Conservation (phyloP, 2,329 filamentous ascomycete genomes). For the Botrytis squamosa region DNA sequence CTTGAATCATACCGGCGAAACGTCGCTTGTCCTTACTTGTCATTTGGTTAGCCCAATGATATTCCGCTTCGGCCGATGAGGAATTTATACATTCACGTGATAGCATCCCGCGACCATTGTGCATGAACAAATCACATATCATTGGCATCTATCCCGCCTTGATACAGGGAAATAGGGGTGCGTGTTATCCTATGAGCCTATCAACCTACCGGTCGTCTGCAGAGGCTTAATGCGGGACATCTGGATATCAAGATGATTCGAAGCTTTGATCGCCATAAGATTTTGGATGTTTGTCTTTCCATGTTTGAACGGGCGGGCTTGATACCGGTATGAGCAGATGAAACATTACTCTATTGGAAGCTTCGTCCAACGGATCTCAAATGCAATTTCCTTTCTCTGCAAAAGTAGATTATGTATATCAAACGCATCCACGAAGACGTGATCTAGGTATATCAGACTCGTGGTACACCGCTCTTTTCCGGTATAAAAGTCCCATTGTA, state of each 20-base stretch:
- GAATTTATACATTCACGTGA: neutral
- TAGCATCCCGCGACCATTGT: neutral
- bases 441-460: neutral
- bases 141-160: neutral
- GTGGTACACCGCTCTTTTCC: slow-evolving; percentile 12
- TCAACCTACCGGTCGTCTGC: neutral
- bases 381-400: neutral
- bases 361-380: slow-evolving; percentile 9
- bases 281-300: neutral
- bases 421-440: neutral
- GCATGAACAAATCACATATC: neutral
- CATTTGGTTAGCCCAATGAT: neutral
- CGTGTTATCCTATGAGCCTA: too few relatives aligned
- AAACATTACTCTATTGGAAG: slow-evolving; percentile 8
- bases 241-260: neutral
- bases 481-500: neutral
- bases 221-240: slow-evolving; percentile 3
- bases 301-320: neutral
- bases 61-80: neutral
- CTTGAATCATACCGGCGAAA: neutral
- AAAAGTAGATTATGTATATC: neutral
- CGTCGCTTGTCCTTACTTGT: neutral
- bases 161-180: neutral
- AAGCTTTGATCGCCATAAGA: slow-evolving; percentile 7
- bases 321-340: neutral